Percentiles rank a stretch among this genome's conserved stretches.
phyloP scores from a whole-genome alignment of 169 alveolate species.

The Eimeria necatrix region DNA sequence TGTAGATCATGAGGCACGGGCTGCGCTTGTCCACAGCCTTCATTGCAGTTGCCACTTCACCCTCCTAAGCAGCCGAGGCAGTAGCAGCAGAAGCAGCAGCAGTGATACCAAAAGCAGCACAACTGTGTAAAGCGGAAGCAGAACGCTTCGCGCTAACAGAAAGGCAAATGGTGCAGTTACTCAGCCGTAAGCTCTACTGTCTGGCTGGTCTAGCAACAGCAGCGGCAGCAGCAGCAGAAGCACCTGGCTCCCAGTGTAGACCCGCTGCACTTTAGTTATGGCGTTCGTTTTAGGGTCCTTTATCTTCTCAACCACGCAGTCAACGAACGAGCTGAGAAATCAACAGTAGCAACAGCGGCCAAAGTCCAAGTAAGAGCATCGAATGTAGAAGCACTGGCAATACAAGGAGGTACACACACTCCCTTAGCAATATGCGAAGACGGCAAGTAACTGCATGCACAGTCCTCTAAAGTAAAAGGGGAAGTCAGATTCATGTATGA shows the following conservation, averaged over 20 bases:
- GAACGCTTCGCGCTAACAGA: neutral
- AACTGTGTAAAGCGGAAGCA: neutral
- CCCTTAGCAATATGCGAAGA: too few species aligned
- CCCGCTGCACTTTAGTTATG: constrained; percentile 85
- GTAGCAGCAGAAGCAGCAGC: neutral
- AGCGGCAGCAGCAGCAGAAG: neutral
- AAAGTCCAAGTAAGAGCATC: neutral
- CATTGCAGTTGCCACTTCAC: constrained; percentile 83
- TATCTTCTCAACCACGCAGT: constrained; percentile 90
- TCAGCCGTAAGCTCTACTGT: too few species aligned
- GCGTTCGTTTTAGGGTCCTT: constrained; percentile 91
- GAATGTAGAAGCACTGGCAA: too few species aligned
- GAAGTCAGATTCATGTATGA: neutral
- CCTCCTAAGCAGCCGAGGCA: constrained; percentile 65
- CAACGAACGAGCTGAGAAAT: constrained; percentile 92
- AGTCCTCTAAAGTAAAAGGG: neutral
- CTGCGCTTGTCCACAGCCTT: constrained; percentile 89
- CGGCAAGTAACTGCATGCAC: too few species aligned
- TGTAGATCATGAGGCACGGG: constrained; percentile 90
- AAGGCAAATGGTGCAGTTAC: neutral
- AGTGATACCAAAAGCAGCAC: constrained; percentile 2
- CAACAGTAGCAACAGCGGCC: neutral
- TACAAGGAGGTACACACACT: too few species aligned
- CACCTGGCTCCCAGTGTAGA: constrained; percentile 89
- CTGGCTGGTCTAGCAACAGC: neutral